Evolutionary conservation across 1,284 basidiomycete species (phyloP).

Genomic region (Sutorius eximius): DNA sequence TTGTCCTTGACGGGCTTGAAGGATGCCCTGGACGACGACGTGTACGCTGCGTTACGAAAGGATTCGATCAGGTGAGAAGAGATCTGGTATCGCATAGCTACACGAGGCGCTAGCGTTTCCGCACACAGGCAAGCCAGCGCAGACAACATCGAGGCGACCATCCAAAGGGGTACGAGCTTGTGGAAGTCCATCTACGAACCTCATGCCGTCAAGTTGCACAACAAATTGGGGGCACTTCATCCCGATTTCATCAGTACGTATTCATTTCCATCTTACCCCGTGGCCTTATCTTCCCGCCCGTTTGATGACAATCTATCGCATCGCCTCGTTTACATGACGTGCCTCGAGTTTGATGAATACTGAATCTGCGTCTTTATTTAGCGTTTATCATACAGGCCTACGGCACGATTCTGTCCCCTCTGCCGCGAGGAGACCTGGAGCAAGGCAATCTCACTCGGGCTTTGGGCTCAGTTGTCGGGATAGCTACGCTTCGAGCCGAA

Average conservation of each 20-base stretch:
- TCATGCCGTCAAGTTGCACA: slow-evolving; percentile 84
- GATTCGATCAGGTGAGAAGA: slow-evolving; percentile 62
- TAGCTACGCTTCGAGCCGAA: slow-evolving; percentile 89
- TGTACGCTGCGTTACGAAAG: slow-evolving; percentile 67
- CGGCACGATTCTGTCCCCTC: slow-evolving; percentile 81
- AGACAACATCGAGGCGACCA: slow-evolving; percentile 65
- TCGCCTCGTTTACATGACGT: slow-evolving; percentile 34
- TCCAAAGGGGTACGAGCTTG: slow-evolving; percentile 65
- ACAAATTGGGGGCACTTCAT: slow-evolving; percentile 84
- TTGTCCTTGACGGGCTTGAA: slow-evolving; percentile 76
- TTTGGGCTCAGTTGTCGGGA: slow-evolving; percentile 85
- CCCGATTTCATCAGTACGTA: slow-evolving; percentile 82
- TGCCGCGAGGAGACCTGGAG: slow-evolving; percentile 61
- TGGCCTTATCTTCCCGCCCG: slow-evolving; percentile 35
- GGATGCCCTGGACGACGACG: slow-evolving; percentile 75
- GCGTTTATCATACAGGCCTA: slow-evolving; percentile 95
- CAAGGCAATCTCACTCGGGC: slow-evolving; percentile 86
- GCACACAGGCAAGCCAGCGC: slow-evolving; percentile 54
- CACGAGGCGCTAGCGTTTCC: slow-evolving; percentile 30
- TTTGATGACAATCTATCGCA: slow-evolving; percentile 32
- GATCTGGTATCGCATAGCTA: slow-evolving; percentile 14
- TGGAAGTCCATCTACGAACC: slow-evolving; percentile 95
- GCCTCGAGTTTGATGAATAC: slow-evolving; percentile 36
- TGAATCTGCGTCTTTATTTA: slow-evolving; percentile 38
- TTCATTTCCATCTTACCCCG: slow-evolving; percentile 36